Percentiles rank a stretch among this genome's conserved stretches.
phyloP scores from a whole-genome alignment of 371 early-diverging fungal species.

The Mucor lusitanicus region DNA sequence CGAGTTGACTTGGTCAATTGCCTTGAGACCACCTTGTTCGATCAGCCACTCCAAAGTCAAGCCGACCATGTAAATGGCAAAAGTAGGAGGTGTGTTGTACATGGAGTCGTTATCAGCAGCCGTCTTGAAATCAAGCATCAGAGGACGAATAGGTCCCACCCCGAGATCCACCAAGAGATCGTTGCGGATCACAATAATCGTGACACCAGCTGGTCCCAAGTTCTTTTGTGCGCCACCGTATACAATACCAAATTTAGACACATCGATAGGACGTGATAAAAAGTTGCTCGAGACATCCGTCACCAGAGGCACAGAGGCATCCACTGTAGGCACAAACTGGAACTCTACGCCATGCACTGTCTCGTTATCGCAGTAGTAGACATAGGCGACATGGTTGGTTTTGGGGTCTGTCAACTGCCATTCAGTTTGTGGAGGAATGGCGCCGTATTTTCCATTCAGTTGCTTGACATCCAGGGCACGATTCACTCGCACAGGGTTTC shows the following conservation, averaged over 20 bases:
- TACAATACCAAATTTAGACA: constrained; percentile 83
- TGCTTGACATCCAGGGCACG: constrained; percentile 65
- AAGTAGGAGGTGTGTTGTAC: constrained; percentile 97
- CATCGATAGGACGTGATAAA: constrained; percentile 83
- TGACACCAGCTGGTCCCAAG: constrained; percentile 94
- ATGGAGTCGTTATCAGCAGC: constrained; percentile 82
- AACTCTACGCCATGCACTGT: constrained; percentile 97
- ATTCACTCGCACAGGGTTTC: constrained; percentile 57
- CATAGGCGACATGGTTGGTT: constrained; percentile 70
- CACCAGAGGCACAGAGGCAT: constrained; percentile 78
- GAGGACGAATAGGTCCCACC: constrained; percentile 61
- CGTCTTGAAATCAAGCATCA: constrained; percentile 88
- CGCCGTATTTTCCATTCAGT: constrained; percentile 43
- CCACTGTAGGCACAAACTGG: constrained; percentile 56
- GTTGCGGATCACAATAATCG: constrained; percentile 88
- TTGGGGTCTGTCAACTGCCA: constrained; percentile 75
- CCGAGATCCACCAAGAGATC: constrained; percentile 72
- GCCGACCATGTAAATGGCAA: constrained; percentile 90
- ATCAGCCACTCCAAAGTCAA: constrained; percentile 84
- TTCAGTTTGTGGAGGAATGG: constrained; percentile 57
- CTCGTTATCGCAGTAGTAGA: constrained; percentile 97
- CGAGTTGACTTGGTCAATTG: constrained; percentile 62
- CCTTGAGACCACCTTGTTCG: constrained; percentile 77
- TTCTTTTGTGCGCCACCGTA: constrained; percentile 98
- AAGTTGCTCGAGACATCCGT: constrained; percentile 96